phyloP scores from a whole-genome alignment of 176 grass and related monocot species.

The Thinopyrum elongatum region DNA sequence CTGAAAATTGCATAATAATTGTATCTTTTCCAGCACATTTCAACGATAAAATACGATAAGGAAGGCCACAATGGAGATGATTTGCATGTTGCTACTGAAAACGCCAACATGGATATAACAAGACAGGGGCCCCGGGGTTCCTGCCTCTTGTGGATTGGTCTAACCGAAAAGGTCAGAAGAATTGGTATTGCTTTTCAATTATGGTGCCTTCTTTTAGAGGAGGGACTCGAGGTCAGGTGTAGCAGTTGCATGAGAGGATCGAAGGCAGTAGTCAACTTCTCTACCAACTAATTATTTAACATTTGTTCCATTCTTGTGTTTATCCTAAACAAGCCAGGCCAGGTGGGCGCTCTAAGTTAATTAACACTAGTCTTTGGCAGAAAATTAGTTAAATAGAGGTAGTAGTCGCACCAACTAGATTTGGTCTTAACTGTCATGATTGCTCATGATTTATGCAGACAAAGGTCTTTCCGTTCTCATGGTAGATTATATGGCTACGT shows the following conservation, averaged over 20 bases:
- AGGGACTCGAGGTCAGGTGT: conserved; percentile 22
- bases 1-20: conserved; percentile 9
- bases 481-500: too few relatives aligned
- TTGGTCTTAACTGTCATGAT: not conserved
- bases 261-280: not conserved
- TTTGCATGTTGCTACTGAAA: not conserved
- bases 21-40: not conserved
- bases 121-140: not conserved
- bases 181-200: not conserved
- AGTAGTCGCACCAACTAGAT: conserved; percentile 19
- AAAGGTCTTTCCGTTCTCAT: not conserved
- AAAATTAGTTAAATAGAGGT: not conserved
- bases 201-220: not conserved
- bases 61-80: not conserved
- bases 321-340: not conserved
- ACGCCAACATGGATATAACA: not conserved
- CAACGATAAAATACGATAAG: not conserved
- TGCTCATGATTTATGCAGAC: not conserved
- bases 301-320: not conserved
- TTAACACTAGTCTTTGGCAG: not conserved
- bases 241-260: not conserved
- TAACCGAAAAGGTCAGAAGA: not conserved
- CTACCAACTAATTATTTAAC: conserved; percentile 14
- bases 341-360: not conserved
- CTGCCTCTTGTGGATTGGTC: conserved; percentile 19